Evolutionary conservation across 164 flowering plant genomes (phyloP), one percentile per base, ranked within the genome.

Genomic region (Hamamelis virginiana): DNA sequence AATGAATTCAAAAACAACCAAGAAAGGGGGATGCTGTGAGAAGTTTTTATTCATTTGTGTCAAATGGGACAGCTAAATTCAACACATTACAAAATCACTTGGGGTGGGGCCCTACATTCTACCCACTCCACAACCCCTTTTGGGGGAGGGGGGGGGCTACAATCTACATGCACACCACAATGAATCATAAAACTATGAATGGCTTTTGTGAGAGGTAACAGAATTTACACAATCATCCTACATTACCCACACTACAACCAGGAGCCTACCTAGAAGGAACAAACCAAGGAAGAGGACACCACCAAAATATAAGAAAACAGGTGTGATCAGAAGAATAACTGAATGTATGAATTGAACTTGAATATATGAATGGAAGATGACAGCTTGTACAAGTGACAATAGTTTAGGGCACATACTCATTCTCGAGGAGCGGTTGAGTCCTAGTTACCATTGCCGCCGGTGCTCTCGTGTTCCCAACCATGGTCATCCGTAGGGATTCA

Each of bases 401-500:
- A 69, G 45, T n/a, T 76, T 63, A 87, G n/a, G 89, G 89, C 41
- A 77, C 84, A 68, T 83, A 83, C 59, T 86, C 90, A 21, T 51
- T 74, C 77, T 87, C 92, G 14, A 84, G 78, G 15, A 55, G 62
- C 0, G 92, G 92, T 62, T 74, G 85, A 0, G 92, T 88, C 64
- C 92, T 63, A 25, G 90, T 86, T 52, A 69, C 78, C 43, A 62
- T 72, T 53, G 90, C 90, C 1, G 83, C 72, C 16, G 90, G 92
- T 18, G 89, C 90, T 72, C 71, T 81, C 19, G 86, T 78, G 47
- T 65, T 71, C 45, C 90, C 87, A 51, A 86, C 80, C 5, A 62
- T 53, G 33, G 85, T 67, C 86, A 83, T 84, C 0, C 75, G 80
- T 41, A 88, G 74, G 41, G 90, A 67, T 75, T 88, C 98, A 43